Percentiles rank a stretch among this genome's conserved stretches.
Evolutionary conservation across 2,329 filamentous ascomycete species (phyloP).

Genomic region (Ramularia collo-cygni): DNA sequence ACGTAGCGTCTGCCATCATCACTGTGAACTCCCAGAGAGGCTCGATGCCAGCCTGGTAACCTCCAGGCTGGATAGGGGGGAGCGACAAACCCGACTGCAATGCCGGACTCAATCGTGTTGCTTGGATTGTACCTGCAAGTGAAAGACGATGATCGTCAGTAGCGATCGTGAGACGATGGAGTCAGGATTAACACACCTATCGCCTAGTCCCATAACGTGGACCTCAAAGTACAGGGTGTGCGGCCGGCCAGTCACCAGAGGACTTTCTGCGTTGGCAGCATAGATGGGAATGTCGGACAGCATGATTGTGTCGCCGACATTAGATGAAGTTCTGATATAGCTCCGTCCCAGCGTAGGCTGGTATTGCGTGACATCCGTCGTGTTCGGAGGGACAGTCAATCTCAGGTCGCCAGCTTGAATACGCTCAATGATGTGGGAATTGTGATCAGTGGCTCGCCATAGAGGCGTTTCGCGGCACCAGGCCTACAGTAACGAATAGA

Average conservation of each 20-base stretch:
- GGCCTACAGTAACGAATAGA: no score
- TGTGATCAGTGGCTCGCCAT: slow-evolving; percentile 41
- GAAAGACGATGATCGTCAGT: no score
- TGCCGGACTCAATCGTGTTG: slow-evolving; percentile 41
- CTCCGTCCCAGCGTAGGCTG: slow-evolving; percentile 48
- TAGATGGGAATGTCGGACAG: slow-evolving; percentile 65
- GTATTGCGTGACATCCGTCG: slow-evolving; percentile 38
- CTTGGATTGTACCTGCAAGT: slow-evolving; percentile 15
- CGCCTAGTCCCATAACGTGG: slow-evolving; percentile 44
- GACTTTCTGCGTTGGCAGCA: slow-evolving; percentile 51
- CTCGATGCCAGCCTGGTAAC: slow-evolving; percentile 75
- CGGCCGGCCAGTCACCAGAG: slow-evolving; percentile 42
- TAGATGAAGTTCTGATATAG: slow-evolving; percentile 25
- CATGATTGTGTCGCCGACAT: slow-evolving; percentile 55
- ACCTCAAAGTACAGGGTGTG: slow-evolving; percentile 69
- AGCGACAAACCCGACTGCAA: slow-evolving; percentile 65
- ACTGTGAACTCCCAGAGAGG: slow-evolving; percentile 66
- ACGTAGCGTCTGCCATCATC: slow-evolving; percentile 73
- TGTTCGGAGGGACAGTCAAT: slow-evolving; percentile 39
- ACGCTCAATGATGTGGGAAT: slow-evolving; percentile 36
- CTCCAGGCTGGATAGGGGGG: slow-evolving; percentile 72
- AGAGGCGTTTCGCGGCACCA: slow-evolving; percentile 62
- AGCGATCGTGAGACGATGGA: no score
- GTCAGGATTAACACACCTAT: no score
- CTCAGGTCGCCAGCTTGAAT: slow-evolving; percentile 45